These are phyloP conservation scores for Madurella fahalii DNA, from an alignment of 2,329 filamentous ascomycete species.

Conservation along the genomic window DNA sequence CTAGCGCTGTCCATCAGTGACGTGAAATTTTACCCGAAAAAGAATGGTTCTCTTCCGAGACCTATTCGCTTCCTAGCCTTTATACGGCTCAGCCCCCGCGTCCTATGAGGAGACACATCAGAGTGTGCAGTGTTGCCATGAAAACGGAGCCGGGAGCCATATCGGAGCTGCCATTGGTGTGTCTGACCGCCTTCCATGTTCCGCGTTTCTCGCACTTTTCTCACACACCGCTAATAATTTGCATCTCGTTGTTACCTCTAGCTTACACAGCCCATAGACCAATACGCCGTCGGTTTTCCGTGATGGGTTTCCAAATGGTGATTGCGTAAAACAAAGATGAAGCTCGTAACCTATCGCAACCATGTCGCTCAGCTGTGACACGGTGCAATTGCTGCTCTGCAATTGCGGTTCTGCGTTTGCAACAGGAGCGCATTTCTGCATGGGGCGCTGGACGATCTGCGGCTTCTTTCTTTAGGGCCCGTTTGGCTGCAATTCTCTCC, in stretches of 20 bases:
- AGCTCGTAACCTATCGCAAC: constrained; percentile 7
- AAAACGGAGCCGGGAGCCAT: too few relatives aligned
- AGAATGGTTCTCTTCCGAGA: too few relatives aligned
- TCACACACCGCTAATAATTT: constrained; percentile 1
- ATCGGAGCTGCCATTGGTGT: constrained; percentile 18
- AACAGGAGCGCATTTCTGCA: too few relatives aligned
- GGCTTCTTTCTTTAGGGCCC: not conserved
- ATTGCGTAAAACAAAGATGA: constrained; percentile 6
- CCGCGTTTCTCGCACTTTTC: constrained; percentile 1
- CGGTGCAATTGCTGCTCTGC: too few relatives aligned
- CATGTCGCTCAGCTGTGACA: not conserved
- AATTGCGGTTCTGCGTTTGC: too few relatives aligned
- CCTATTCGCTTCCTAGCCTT: too few relatives aligned
- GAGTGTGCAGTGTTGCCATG: too few relatives aligned
- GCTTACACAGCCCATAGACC: constrained; percentile 1
- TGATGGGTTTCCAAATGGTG: not conserved
- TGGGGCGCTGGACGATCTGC: not conserved
- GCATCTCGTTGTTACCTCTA: not conserved
- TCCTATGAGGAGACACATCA: too few relatives aligned
- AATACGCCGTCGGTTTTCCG: not conserved
- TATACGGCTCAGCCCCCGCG: too few relatives aligned
- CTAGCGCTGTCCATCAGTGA: too few relatives aligned
- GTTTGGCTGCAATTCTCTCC: not conserved
- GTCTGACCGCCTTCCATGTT: constrained; percentile 15
- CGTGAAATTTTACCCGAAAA: too few relatives aligned